Conservation (phyloP, 441 rosid species). For the Mallotus japonicus region DNA sequence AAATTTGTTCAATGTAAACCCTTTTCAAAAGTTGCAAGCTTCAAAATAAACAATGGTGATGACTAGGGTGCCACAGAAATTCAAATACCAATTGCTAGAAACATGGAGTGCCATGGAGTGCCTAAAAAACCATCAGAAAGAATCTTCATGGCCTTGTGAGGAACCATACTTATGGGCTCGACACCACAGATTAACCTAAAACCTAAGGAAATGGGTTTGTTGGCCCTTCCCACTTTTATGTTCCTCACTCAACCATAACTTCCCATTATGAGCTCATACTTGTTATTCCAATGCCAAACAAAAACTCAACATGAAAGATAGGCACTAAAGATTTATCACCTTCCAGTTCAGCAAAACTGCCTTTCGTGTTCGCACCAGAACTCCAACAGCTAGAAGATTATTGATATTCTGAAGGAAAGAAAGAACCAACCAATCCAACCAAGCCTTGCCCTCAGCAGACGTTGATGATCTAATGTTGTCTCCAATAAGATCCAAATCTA, state of each 20-base stretch:
- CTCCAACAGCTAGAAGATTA: slow-evolving; percentile 67
- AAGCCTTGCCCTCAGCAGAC: slow-evolving; percentile 42
- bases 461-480: slow-evolving; percentile 40
- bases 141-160: background rate
- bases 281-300: slow-evolving; percentile 5
- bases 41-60: background rate
- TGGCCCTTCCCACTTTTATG: background rate
- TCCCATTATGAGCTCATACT: background rate
- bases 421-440: slow-evolving; percentile 59
- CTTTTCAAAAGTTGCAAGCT: slow-evolving; percentile 1
- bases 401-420: slow-evolving; percentile 72
- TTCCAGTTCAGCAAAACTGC: slow-evolving; percentile 85
- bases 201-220: background rate
- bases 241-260: background rate
- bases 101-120: background rate
- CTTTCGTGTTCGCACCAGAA: slow-evolving; percentile 66
- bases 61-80: slow-evolving; percentile 1
- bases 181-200: background rate
- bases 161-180: background rate
- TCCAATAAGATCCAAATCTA: slow-evolving; percentile 44
- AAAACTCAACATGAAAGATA: background rate
- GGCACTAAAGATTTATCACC: slow-evolving; percentile 43
- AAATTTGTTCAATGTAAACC: slow-evolving; percentile 8
- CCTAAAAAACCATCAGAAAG: background rate
- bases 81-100: slow-evolving; percentile 2